Base-by-base conservation (phyloP, 1,284 basidiomycete species). In the Apiotrichum laibachii region DNA sequence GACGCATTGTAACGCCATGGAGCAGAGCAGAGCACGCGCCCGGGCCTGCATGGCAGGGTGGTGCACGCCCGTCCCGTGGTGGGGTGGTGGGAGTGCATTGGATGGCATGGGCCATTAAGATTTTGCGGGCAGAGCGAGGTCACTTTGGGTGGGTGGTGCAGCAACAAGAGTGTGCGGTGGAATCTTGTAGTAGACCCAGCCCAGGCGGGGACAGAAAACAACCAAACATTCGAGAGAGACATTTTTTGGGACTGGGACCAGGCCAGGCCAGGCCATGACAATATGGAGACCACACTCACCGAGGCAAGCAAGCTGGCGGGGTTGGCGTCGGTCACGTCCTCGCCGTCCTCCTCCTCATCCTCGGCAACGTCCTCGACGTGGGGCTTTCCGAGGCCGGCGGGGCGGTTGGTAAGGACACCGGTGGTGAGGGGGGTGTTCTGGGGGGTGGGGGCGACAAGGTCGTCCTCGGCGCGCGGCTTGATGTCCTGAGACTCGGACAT, bases 341-440 rank as follows among this genome's bases (percentile, higher is more conserved):
- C 84, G 50, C 63, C 69, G 26, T 72, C 77, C 43, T 73, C 75
- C 55, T 76, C 75, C 37, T 75, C 76, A 46, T 79, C 82, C 67
- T 87, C 86, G 59, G 81, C 83, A 67, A 85, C 84, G 71, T 88
- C 87, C 64, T 82, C 78, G 70, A 88, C 87, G 68, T 86, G 84
- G 55, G 87, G 86, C 53, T 87, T 86, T 47, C 86, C 87, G 61
- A 88, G 80, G 56, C 77, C 77, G 58, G 80, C 81, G 35, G 75
- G 75, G 64, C 86, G 84, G 58, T 79, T 79, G 22, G 85, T 82
- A 74, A 89, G 84, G 55, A 87, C 86, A 21, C 85, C 85, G 57
- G 86, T 84, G 63, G 81, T 84, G 68, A 90, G 81, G 18, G 88
- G 88, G 16, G 88, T 90, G 81, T 90, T 90, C 76, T 88, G 87